A percentile compares a stretch with the other conserved stretches of the same genome.
phyloP scores from a whole-genome alignment of 768 basidiomycete genomes.

The Agrocybe pediades region DNA sequence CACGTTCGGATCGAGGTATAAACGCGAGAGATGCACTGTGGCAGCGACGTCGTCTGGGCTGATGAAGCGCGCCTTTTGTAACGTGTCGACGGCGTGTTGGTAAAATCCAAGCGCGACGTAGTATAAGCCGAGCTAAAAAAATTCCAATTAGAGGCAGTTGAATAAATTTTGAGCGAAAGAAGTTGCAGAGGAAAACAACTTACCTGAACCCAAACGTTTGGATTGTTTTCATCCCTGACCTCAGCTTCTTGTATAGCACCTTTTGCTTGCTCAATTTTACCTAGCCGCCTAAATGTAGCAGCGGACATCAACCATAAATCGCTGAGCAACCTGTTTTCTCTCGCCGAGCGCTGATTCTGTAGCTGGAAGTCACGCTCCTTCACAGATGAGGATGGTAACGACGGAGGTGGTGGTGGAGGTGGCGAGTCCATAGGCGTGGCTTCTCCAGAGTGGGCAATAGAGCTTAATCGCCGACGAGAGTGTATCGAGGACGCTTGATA shows the following conservation, averaged over 20 bases:
- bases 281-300: constrained; percentile 88
- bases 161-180: too few relatives aligned
- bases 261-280: constrained; percentile 87
- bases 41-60: constrained; percentile 78
- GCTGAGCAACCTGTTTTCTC: constrained; percentile 70
- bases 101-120: constrained; percentile 59
- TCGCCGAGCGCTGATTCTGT: constrained; percentile 45
- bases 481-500: constrained; percentile 85
- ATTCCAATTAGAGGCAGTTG: neutral
- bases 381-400: constrained; percentile 40
- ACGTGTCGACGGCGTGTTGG: constrained; percentile 68
- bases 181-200: constrained; percentile 16
- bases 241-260: constrained; percentile 97
- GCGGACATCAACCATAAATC: constrained; percentile 94
- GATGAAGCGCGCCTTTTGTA: constrained; percentile 90
- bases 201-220: constrained; percentile 95
- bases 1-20: constrained; percentile 57
- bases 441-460: constrained; percentile 42
- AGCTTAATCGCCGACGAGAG: constrained; percentile 64
- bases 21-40: constrained; percentile 72
- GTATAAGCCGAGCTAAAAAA: constrained; percentile 71
- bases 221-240: constrained; percentile 80
- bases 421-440: constrained; percentile 38
- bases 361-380: constrained; percentile 37
- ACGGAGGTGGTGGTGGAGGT: constrained; percentile 44